Conservation (phyloP, 2,329 filamentous ascomycete species). For the Niveomyces coronatus region DNA sequence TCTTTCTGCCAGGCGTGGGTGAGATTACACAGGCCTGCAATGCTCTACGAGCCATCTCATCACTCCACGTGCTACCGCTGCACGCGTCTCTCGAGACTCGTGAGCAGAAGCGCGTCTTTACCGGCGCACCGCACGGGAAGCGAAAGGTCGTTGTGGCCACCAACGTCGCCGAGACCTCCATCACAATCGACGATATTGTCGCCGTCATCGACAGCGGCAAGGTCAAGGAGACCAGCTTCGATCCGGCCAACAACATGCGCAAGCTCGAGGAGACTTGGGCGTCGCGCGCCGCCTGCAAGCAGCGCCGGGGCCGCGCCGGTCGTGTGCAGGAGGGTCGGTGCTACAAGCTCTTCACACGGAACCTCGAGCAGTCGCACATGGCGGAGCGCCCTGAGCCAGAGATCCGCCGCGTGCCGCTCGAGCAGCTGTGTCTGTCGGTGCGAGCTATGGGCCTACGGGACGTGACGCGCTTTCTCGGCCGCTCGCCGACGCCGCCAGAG, state of each 20-base stretch:
- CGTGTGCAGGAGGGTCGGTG: conserved; percentile 84
- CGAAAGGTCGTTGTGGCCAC: conserved; percentile 91
- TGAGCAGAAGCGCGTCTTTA: conserved; percentile 83
- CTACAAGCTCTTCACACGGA: conserved; percentile 89
- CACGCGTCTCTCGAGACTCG: conserved; percentile 84
- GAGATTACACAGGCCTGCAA: conserved; percentile 80
- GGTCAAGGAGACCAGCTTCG: conserved; percentile 94
- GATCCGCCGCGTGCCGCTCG: conserved; percentile 82
- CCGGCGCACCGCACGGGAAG: conserved; percentile 62
- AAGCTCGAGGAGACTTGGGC: conserved; percentile 93
- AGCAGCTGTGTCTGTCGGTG: conserved; percentile 89
- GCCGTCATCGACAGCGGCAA: conserved; percentile 91
- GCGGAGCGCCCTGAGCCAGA: conserved; percentile 82
- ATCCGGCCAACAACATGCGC: conserved; percentile 85
- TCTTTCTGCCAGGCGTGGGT: conserved; percentile 84
- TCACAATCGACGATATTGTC: conserved; percentile 95
- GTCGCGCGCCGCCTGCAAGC: conserved; percentile 86
- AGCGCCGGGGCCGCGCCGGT: conserved; percentile 84
- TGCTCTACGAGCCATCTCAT: conserved; percentile 49
- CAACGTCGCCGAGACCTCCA: conserved; percentile 96
- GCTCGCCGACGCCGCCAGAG: conserved; percentile 82
- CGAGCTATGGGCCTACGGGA: conserved; percentile 88
- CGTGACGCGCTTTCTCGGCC: conserved; percentile 69
- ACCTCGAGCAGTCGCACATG: conserved; percentile 81
- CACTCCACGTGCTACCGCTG: conserved; percentile 70